Base-by-base conservation (phyloP, 768 basidiomycete species). In the Podaxis sp. region DNA sequence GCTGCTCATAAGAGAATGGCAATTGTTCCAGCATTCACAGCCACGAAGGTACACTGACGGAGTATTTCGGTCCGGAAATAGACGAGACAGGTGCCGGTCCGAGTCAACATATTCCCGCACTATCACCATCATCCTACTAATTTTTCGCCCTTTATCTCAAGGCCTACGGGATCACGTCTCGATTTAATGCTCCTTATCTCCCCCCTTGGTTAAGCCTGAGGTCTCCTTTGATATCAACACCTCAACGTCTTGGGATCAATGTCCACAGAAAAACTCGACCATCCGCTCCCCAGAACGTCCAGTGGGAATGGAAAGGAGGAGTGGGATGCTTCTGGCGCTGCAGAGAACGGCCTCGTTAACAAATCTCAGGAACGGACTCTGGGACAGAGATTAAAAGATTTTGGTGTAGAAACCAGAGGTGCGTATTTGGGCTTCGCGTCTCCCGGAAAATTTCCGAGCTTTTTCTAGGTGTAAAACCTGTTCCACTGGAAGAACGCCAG, bases 381-480 rank as follows among this genome's bases (percentile, higher is more conserved):
- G 6, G 58, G 38, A 46, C 60, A 52, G 54, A 63, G 53, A 54
- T 35, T 68, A 50, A 35, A 61, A 46, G 56, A 55, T 28, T 28
- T 61, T 16, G 74, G 74, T n/a, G 69, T 77, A 1, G 74, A 76
- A 61, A 64, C 70, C 14, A 66, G 74, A 71, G 76, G 74, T 73
- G 27, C 23, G 62, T 60, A 5, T 14, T 11, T 32, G n/a, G 13
- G 9, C 5, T 42, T 44, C 16, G 23, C 46, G 10, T 44, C n/a
- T 25, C 27, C 32, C 21, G 7, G 38, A 16, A 23, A 40, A 11
- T 18, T 46, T 5, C n/a, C 36, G 4, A 36, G 5, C 6, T 10
- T 27, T 28, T 51, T 27, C 37, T 59, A 79, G 86, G 87, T 0
- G 82, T 83, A 37, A 69, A 78, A 25, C 89, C 88, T 10, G 83